A percentile compares a stretch with the other conserved stretches of the same genome.
Conservation (phyloP, 1,284 basidiomycete genomes). For the Ceratobasidium sp. region DNA sequence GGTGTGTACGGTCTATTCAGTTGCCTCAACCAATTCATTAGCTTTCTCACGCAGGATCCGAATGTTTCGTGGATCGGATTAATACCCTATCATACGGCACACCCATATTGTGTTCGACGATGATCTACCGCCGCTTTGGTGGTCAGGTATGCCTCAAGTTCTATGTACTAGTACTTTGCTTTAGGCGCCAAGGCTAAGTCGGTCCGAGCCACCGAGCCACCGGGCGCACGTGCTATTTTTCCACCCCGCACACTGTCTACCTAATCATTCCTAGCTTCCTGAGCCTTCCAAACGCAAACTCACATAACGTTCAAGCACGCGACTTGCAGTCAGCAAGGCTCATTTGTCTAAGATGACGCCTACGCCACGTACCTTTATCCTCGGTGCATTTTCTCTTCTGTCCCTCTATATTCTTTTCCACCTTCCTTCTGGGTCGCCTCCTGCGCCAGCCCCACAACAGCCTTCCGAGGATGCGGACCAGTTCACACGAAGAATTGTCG, state of each 20-base stretch:
- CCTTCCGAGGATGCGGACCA: constrained; percentile 5
- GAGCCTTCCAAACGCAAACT: not conserved
- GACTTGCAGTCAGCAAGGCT: not conserved
- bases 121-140: no score
- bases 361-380: constrained; percentile 27
- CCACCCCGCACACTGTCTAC: not conserved
- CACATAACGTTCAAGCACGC: not conserved
- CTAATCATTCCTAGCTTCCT: not conserved
- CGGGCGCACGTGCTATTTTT: not conserved
- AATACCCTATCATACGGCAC: no score
- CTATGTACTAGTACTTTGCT: no score
- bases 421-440: constrained; percentile 38
- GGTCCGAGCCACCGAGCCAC: no score
- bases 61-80: no score
- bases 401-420: constrained; percentile 25
- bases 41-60: no score
- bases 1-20: no score
- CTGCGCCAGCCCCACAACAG: constrained; percentile 8
- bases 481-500: constrained; percentile 66
- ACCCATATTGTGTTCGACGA: no score
- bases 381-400: constrained; percentile 26
- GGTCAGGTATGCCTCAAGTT: no score
- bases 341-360: constrained; percentile 16
- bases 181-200: no score
- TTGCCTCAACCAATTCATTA: no score